A percentile compares a stretch with the other conserved stretches of the same genome.
These are phyloP conservation scores for Colletotrichum tabaci DNA, from an alignment of 2,329 filamentous ascomycete species.

Conservation along the genomic window DNA sequence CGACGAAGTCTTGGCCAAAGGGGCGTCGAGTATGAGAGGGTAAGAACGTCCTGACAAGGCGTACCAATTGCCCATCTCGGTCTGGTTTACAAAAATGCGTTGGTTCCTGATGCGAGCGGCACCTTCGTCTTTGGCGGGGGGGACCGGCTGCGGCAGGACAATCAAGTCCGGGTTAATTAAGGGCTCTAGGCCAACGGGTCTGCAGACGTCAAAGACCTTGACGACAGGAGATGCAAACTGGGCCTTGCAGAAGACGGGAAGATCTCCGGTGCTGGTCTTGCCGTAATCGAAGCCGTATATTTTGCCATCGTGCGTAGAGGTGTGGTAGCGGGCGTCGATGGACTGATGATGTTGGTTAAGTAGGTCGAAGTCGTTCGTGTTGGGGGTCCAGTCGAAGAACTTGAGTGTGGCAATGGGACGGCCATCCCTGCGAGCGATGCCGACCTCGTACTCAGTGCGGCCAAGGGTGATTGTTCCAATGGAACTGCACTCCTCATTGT, in stretches of 20 bases:
- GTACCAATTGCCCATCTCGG: constrained; percentile 91
- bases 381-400: constrained; percentile 95
- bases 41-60: constrained; percentile 90
- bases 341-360: constrained; percentile 85
- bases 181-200: constrained; percentile 74
- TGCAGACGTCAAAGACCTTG: constrained; percentile 89
- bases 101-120: constrained; percentile 68
- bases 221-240: constrained; percentile 73
- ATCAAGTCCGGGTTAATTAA: constrained; percentile 82
- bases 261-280: constrained; percentile 50
- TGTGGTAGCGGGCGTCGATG: constrained; percentile 91
- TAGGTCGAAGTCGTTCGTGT: constrained; percentile 90
- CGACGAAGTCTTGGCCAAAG: constrained; percentile 61
- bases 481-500: constrained; percentile 82
- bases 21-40: constrained; percentile 83
- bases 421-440: constrained; percentile 82
- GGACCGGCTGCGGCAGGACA: constrained; percentile 86
- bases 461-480: constrained; percentile 87
- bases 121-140: constrained; percentile 68
- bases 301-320: constrained; percentile 86
- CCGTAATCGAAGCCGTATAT: constrained; percentile 84
- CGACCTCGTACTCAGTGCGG: constrained; percentile 90
- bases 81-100: constrained; percentile 89
- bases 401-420: constrained; percentile 88
- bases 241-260: constrained; percentile 76